These are phyloP conservation scores for Lablab purpureus DNA, from an alignment of 306 rosid species.

Conservation along the genomic window DNA sequence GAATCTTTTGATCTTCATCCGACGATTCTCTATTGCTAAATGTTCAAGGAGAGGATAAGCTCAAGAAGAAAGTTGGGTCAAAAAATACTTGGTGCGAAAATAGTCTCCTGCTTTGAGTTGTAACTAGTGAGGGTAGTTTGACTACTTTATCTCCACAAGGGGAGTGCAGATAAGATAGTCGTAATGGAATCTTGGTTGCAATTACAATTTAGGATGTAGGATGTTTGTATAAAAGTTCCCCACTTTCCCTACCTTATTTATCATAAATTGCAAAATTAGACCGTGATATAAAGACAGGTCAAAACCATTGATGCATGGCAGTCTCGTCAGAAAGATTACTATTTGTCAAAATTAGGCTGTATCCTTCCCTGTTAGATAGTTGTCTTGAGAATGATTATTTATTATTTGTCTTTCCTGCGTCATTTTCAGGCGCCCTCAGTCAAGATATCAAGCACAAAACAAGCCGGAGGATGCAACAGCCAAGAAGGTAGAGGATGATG, in stretches of 20 bases:
- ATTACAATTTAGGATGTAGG: not conserved
- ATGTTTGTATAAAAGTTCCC: conserved; percentile 14
- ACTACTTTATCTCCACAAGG: not conserved
- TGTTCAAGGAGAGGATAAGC: not conserved
- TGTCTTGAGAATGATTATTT: conserved; percentile 5
- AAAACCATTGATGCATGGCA: not conserved
- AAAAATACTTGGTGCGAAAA: not conserved
- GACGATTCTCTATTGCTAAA: not conserved
- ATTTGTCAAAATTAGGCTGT: not conserved
- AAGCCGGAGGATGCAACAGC: conserved; percentile 47
- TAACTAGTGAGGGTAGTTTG: not conserved
- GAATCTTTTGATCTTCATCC: not conserved
- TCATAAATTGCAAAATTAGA: not conserved
- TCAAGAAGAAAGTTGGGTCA: not conserved
- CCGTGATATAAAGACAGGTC: not conserved
- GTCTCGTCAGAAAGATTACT: not conserved
- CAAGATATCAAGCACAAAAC: conserved; percentile 14
- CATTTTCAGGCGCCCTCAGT: conserved; percentile 46
- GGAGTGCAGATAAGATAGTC: not conserved
- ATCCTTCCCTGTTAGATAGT: not conserved
- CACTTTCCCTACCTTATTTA: not conserved
- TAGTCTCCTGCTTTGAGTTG: not conserved
- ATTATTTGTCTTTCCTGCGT: conserved; percentile 26
- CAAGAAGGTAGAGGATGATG: conserved; percentile 76
- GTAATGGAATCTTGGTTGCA: not conserved